phyloP scores from a whole-genome alignment of 2,329 filamentous ascomycete genomes.

The Epichloe gansuensis region DNA sequence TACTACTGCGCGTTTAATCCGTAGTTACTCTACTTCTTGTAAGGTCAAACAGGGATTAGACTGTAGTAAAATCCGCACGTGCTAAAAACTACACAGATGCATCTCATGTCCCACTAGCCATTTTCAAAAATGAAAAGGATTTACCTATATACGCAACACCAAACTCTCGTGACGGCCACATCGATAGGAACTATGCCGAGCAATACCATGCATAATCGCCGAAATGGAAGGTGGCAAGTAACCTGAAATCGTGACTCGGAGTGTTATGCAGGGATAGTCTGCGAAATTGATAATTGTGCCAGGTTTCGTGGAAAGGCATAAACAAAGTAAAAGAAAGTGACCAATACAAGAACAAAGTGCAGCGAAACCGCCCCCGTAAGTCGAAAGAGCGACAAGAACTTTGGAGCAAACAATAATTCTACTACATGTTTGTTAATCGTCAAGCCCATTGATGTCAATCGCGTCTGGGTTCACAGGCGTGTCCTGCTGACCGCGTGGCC shows the following conservation, averaged over 20 bases:
- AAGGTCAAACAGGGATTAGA: no score
- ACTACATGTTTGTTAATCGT: conserved; percentile 33
- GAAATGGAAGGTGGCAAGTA: conserved; percentile 34
- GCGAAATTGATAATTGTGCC: no score
- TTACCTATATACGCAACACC: conserved; percentile 57
- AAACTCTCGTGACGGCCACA: conserved; percentile 49
- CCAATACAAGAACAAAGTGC: conserved; percentile 5
- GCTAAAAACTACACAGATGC: conserved; percentile 35
- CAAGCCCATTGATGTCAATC: conserved; percentile 65
- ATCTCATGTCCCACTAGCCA: conserved; percentile 53
- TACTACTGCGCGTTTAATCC: no score
- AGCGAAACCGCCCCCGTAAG: neutral
- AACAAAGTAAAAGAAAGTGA: neutral
- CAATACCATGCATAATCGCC: conserved; percentile 48
- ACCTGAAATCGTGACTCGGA: neutral
- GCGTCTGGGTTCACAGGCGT: conserved; percentile 64
- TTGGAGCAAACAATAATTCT: neutral
- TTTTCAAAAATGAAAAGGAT: conserved; percentile 58
- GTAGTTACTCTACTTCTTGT: no score
- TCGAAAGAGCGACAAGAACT: neutral
- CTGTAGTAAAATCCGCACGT: neutral
- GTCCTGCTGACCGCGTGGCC: conserved; percentile 26
- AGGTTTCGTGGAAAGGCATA: no score
- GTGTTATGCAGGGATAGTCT: no score
- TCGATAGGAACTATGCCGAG: conserved; percentile 44